Evolutionary conservation across 495 filamentous ascomycete species (phyloP).

Genomic region (Bacidia rubella): DNA sequence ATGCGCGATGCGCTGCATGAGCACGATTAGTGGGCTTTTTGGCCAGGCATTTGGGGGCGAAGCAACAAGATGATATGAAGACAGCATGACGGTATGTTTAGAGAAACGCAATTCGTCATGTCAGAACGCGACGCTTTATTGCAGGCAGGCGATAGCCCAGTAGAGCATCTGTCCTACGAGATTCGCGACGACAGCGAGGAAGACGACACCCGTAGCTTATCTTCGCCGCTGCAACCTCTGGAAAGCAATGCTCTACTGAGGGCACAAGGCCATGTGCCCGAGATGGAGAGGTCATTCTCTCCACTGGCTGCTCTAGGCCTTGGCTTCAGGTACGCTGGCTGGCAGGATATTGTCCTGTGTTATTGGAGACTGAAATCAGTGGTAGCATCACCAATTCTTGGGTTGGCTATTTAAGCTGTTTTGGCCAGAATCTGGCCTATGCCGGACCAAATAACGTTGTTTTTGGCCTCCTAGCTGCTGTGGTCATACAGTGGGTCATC

Average conservation of each 20-base stretch:
- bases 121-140: too few species aligned
- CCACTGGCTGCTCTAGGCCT: slow-evolving; percentile 17
- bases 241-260: slow-evolving; percentile 15
- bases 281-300: slow-evolving; percentile 19
- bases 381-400: slow-evolving; percentile 21
- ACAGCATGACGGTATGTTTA: too few species aligned
- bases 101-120: too few species aligned
- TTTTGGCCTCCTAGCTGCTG: slow-evolving; percentile 17
- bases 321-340: slow-evolving; percentile 14
- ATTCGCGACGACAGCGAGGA: too few species aligned
- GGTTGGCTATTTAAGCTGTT: slow-evolving; percentile 18
- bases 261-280: slow-evolving; percentile 19
- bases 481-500: slow-evolving; percentile 17
- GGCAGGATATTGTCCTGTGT: neutral
- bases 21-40: too few species aligned
- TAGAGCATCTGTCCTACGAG: too few species aligned
- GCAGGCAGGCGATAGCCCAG: too few species aligned
- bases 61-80: too few species aligned
- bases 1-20: too few species aligned
- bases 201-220: neutral
- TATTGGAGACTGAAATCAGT: neutral
- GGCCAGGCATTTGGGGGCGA: too few species aligned
- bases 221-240: slow-evolving; percentile 1
- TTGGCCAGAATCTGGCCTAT: slow-evolving; percentile 17
- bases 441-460: slow-evolving; percentile 19